Evolutionary conservation across 2,329 filamentous ascomycete species (phyloP), one percentile per base, ranked within the genome.

Genomic region (Alternaria sp.): DNA sequence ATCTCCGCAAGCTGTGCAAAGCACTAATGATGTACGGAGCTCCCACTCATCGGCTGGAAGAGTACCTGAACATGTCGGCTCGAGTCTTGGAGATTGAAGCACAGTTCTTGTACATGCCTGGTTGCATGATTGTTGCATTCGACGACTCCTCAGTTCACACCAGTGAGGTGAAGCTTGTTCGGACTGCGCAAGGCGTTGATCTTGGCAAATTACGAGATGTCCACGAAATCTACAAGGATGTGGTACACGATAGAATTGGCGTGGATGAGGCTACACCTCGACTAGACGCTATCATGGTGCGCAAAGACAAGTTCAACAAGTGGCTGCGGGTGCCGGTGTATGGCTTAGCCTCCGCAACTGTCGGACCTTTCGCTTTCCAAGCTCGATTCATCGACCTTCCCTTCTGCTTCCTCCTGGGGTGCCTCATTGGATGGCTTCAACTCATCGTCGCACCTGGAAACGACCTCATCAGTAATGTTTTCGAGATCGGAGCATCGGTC

Each of bases 41-140:
- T 0, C 93, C 93, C 0, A 96, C 93, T 0, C 93, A 97, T 79
- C 88, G 93, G 10, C 81, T 97, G 21, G 93, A 97, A 77, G 90
- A 96, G 73, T 97, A 96, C 76, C 89, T 97, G 86, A 88, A 85
- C 62, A 96, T 94, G 90, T 93, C 91, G 8, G 89, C 93, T 1
- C 85, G 91, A n/a, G 91, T 95, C 2, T 84, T 97, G 36, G 91
- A 93, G 76, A 93, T 97, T 14, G 90, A 96, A 65, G 90, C 90
- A 5, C 92, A 96, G 70, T 97, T 95, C 68, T 80, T 97, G 23
- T 97, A 97, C 73, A 86, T 97, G 29, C 93, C 93, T 0, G 91
- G 91, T 0, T 96, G 91, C 72, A 97, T 97, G 93, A 91, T 97
- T 56, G 90, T 97, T 72, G 94, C 92, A 4, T 97, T 97, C 71